Percentiles rank a stretch among this genome's conserved stretches.
These are phyloP conservation scores for Rubia peregrina DNA, from an alignment of 305 asterid genomes.

Conservation along the genomic window DNA sequence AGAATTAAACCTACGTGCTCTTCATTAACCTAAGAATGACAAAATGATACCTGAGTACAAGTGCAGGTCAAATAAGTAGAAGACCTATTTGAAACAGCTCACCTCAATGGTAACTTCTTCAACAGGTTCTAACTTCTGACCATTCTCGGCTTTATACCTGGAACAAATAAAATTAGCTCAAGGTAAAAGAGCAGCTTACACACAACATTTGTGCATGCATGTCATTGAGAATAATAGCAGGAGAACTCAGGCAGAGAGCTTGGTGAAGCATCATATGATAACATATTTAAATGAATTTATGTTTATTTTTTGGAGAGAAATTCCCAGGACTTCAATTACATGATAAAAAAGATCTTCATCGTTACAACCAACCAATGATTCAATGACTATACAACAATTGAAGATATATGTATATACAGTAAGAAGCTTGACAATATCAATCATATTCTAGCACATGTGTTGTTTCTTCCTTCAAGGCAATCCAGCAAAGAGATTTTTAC, in stretches of 20 bases:
- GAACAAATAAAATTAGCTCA: neutral
- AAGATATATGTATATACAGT: neutral
- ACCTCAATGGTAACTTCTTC: slow-evolving; percentile 99
- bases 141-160: slow-evolving; percentile 80
- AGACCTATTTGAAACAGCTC: slow-evolving; percentile 4
- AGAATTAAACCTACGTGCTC: slow-evolving; percentile 90
- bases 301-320: neutral
- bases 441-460: neutral
- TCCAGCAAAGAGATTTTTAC: neutral
- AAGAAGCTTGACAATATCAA: neutral
- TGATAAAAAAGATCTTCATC: neutral
- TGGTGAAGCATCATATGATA: neutral
- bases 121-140: slow-evolving; percentile 88
- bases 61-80: neutral
- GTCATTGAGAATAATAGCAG: neutral
- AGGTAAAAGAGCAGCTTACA: neutral
- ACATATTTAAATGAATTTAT: neutral
- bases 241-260: neutral
- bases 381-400: neutral
- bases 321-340: neutral
- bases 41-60: slow-evolving; percentile 11
- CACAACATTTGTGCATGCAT: neutral
- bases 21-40: slow-evolving; percentile 66
- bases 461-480: slow-evolving; percentile 6
- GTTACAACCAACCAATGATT: neutral